These are phyloP conservation scores for Lachancea cidri DNA, from an alignment of 805 yeast species.

Conservation along the genomic window DNA sequence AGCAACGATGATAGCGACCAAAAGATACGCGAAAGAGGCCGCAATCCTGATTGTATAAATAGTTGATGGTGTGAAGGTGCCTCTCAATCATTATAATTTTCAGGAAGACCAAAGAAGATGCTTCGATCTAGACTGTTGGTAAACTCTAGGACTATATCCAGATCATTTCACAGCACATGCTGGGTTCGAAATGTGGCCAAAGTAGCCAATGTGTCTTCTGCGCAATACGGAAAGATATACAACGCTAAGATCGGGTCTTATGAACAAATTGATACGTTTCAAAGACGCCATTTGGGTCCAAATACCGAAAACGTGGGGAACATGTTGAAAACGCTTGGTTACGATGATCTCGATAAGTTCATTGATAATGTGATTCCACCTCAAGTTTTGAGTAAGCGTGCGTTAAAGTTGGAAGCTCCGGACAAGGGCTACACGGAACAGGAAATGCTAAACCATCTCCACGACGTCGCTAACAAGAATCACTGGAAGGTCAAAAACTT, in stretches of 20 bases:
- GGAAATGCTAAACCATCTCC: slow-evolving; percentile 66
- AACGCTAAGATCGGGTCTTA: slow-evolving; percentile 32
- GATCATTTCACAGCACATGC: slow-evolving; percentile 4
- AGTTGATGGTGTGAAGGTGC: not conserved
- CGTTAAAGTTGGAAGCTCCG: slow-evolving; percentile 58
- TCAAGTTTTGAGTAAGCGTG: slow-evolving; percentile 64
- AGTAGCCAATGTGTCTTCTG: slow-evolving; percentile 52
- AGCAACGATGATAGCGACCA: not conserved
- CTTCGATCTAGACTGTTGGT: slow-evolving; percentile 4
- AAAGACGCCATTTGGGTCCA: slow-evolving; percentile 89
- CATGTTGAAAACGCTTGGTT: slow-evolving; percentile 67
- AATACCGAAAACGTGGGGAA: slow-evolving; percentile 51
- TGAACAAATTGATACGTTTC: slow-evolving; percentile 68
- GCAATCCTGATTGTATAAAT: slow-evolving; percentile 1
- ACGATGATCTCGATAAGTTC: slow-evolving; percentile 63
- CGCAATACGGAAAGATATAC: slow-evolving; percentile 44
- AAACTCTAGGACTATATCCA: not conserved
- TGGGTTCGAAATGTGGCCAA: slow-evolving; percentile 10
- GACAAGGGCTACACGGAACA: slow-evolving; percentile 72
- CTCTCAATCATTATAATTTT: not conserved
- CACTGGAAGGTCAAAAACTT: slow-evolving; percentile 58
- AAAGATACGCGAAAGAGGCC: not conserved
- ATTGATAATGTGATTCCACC: slow-evolving; percentile 71
- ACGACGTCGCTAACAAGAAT: slow-evolving; percentile 69
- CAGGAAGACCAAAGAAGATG: not conserved